phyloP scores from a whole-genome alignment of 192 early-diverging fungal species.

The Backusella liffmaniae region DNA sequence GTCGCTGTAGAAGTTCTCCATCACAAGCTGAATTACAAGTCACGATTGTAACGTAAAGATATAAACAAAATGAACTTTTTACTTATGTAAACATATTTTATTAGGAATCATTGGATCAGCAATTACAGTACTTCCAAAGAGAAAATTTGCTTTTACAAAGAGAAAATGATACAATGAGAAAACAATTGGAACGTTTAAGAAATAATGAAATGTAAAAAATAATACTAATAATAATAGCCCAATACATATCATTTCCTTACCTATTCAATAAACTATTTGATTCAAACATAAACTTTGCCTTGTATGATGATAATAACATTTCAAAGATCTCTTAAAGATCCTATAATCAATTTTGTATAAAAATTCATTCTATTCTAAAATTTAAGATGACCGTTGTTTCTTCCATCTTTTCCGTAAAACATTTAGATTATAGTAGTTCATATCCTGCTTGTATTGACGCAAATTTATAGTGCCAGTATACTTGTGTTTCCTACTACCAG shows the following conservation, averaged over 20 bases:
- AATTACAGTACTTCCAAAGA: constrained; percentile 7
- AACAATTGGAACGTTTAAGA: constrained; percentile 23
- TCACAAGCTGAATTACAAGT: not conserved
- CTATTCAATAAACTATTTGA: not conserved
- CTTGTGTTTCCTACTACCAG: not conserved
- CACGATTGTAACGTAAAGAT: constrained; percentile 2
- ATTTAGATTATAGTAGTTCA: constrained; percentile 10
- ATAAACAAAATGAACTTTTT: not conserved
- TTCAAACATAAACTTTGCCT: not conserved
- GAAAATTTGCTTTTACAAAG: constrained; percentile 28
- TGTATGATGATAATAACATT: too few relatives aligned
- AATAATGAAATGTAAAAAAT: not conserved
- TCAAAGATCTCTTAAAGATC: too few relatives aligned
- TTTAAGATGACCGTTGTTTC: too few relatives aligned
- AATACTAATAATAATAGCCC: too few relatives aligned
- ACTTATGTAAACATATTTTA: not conserved
- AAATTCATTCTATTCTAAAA: too few relatives aligned
- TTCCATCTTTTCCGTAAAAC: constrained; percentile 9
- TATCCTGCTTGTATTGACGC: not conserved
- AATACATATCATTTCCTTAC: not conserved
- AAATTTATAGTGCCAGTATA: not conserved
- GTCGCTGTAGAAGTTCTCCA: not conserved
- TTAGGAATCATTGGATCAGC: constrained; percentile 26
- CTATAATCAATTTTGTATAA: too few relatives aligned
- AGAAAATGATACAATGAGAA: constrained; percentile 27